A percentile compares a stretch with the other conserved stretches of the same genome.
Evolutionary conservation across 768 basidiomycete genomes (phyloP).

Genomic region (Russula olivacea): DNA sequence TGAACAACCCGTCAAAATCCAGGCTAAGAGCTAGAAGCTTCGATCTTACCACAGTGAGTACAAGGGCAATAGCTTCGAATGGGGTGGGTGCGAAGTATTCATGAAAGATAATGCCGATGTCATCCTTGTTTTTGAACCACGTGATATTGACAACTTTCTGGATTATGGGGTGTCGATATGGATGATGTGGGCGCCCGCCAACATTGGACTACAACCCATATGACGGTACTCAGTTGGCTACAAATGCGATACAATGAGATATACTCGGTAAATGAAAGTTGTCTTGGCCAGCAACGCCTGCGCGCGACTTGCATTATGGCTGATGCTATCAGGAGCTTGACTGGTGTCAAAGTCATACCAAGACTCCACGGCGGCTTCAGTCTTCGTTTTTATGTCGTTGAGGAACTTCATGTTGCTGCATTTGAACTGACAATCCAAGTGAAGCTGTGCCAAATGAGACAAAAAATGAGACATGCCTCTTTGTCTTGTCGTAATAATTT

Average conservation of each 20-base stretch:
- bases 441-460: background rate
- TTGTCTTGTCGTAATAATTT: background rate
- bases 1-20: background rate
- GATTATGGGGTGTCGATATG: constrained; percentile 11
- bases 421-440: constrained; percentile 1
- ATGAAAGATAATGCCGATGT: background rate
- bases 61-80: background rate
- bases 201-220: background rate
- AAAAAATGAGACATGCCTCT: background rate
- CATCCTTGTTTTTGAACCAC: constrained; percentile 8
- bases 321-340: constrained; percentile 2
- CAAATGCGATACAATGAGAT: background rate
- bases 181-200: background rate
- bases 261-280: constrained; percentile 11
- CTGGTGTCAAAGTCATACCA: constrained; percentile 10
- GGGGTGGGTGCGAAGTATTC: constrained; percentile 1
- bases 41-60: constrained; percentile 8
- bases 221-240: background rate
- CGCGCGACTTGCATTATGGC: background rate
- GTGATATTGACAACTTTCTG: constrained; percentile 12
- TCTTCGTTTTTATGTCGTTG: background rate
- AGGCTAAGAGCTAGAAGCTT: background rate
- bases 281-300: background rate
- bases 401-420: background rate
- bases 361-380: background rate